Percentiles rank a stretch among this genome's conserved stretches.
Evolutionary conservation across 176 grass and related monocot genomes (phyloP).

Genomic region (Ananas comosus): DNA sequence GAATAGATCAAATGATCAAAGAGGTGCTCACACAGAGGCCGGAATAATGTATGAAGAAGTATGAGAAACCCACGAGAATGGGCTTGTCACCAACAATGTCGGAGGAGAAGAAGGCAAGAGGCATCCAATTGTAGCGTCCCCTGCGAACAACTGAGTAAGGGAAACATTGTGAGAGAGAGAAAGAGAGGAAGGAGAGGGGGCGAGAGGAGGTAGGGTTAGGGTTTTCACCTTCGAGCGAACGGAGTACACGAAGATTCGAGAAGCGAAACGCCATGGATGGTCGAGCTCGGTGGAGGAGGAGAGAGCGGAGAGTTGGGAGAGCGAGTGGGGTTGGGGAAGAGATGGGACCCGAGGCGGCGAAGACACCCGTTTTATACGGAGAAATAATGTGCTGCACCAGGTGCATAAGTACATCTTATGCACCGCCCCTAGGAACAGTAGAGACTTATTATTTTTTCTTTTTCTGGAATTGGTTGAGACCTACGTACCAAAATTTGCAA

Average conservation of each 20-base stretch:
- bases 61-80: conserved; percentile 41
- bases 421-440: no score
- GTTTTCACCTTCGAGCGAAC: conserved; percentile 15
- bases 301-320: neutral
- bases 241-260: conserved; percentile 3
- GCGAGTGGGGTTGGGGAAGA: neutral
- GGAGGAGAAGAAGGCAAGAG: conserved; percentile 31
- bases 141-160: conserved; percentile 7
- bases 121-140: neutral
- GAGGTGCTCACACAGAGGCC: neutral
- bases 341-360: neutral
- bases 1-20: neutral
- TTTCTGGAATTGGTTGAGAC: no score
- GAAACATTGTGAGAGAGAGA: neutral
- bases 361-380: neutral
- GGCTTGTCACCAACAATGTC: conserved; percentile 48
- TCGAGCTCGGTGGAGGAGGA: neutral
- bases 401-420: no score
- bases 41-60: neutral
- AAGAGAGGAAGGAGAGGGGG: neutral
- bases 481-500: no score
- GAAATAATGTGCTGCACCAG: no score
- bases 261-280: neutral
- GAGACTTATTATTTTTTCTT: no score
- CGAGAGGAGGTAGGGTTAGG: neutral